Base-by-base conservation (phyloP, 495 filamentous ascomycete species). In the Astrothelium subdiscretum region DNA sequence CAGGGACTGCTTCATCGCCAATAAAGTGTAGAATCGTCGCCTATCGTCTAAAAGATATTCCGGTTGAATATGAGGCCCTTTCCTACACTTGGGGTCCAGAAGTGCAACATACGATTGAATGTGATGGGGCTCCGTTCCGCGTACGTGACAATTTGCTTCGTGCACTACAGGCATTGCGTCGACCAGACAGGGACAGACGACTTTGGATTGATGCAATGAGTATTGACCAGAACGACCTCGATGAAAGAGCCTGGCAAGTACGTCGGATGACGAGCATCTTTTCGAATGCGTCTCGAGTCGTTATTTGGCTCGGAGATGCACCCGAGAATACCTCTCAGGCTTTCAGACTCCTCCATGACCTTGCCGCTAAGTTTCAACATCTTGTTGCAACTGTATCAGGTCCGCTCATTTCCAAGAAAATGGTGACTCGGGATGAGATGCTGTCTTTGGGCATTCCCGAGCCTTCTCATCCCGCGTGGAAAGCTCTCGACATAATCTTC, bases 211-310 rank as follows among this genome's bases (percentile, higher is more conserved):
- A 70, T 64, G 66, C 63, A 31, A 57, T 75, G 31, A 72, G 73
- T 62, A 75, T 75, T 51, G 67, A 76, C 62, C 73, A 76, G 59
- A 57, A 69, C 52, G 67, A 76, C 31, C 22, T 65, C 12, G 54
- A 67, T 31, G 74, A 76, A 59, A 70, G 69, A 44, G 60, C 62
- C 18, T 61, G 63, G 10, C 71, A 76, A 63, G 66, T 76, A 22
- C 24, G 48, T 18, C 63, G 67, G 3, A 76, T 76, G 72, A 43
- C 52, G 12, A 62, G 31, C 0, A 74, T 76, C 15, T 73, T 71
- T 58, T 44, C 63, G 20, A 61, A 60, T 5, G 67, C 71, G 15
- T 59, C 57, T 59, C 58, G 31, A 12, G 71, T 68, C 29, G 57
- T 68, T 10, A 66, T 68, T 0, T 75, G 71, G 72, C 65, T 73